These are phyloP conservation scores for Penicillium brevicompactum DNA, from an alignment of 2,329 filamentous ascomycete genomes.

Conservation along the genomic window DNA sequence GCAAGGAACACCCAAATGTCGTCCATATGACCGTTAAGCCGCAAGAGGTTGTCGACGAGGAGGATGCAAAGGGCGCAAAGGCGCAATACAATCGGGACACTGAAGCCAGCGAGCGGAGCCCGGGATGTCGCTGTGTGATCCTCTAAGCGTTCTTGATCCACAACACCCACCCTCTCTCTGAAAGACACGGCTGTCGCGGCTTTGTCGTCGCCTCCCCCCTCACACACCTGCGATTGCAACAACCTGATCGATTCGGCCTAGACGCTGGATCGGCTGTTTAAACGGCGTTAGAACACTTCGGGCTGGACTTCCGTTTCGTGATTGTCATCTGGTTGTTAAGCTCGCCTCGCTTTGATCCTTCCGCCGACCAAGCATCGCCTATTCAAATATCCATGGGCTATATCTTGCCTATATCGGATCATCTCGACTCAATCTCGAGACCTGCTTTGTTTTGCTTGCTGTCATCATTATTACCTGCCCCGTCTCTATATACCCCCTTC, in stretches of 20 bases:
- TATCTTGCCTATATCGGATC: not conserved
- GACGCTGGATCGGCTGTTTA: conserved; percentile 19
- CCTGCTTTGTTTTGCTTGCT: conserved; percentile 6
- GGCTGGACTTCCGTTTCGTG: not conserved
- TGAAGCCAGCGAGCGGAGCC: conserved; percentile 58
- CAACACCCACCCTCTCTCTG: not conserved
- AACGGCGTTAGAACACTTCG: conserved; percentile 19
- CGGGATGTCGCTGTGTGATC: conserved; percentile 67
- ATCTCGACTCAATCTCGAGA: not conserved
- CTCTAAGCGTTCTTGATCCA: conserved; percentile 43
- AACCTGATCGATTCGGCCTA: conserved; percentile 14
- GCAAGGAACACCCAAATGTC: conserved; percentile 73
- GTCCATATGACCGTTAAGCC: conserved; percentile 95
- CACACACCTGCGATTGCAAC: conserved; percentile 7
- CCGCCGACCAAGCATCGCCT: not conserved
- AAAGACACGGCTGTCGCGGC: not conserved
- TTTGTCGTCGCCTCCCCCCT: not conserved
- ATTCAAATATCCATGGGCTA: not conserved
- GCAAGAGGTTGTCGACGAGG: conserved; percentile 78
- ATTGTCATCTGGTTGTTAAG: not conserved
- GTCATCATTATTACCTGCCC: conserved; percentile 10
- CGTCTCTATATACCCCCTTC: conserved; percentile 23
- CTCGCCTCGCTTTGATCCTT: not conserved
- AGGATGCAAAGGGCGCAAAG: conserved; percentile 71
- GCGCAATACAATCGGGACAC: conserved; percentile 50